Evolutionary conservation across 106 monocot species (phyloP).

Genomic region (Dioscorea zingiberensis): DNA sequence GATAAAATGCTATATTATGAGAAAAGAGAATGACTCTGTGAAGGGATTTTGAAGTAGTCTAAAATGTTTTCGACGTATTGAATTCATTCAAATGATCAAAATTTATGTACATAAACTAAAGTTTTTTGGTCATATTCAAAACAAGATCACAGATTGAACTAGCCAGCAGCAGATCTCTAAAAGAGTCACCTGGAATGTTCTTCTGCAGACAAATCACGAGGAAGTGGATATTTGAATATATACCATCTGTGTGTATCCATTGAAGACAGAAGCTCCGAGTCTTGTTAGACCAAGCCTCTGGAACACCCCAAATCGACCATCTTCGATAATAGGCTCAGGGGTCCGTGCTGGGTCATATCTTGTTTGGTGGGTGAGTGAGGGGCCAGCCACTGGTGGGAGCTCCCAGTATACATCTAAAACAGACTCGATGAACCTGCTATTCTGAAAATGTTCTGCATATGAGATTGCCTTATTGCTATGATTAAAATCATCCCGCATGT

Average conservation of each 20-base stretch:
- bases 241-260: slow-evolving; percentile 87
- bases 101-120: too few relatives aligned
- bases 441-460: slow-evolving; percentile 70
- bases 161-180: too few relatives aligned
- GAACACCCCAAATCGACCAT: slow-evolving; percentile 48
- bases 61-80: too few relatives aligned
- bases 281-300: slow-evolving; percentile 36
- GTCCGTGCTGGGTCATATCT: slow-evolving; percentile 74
- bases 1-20: too few relatives aligned
- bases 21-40: too few relatives aligned
- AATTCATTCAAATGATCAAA: too few relatives aligned
- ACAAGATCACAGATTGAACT: too few relatives aligned
- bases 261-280: slow-evolving; percentile 46
- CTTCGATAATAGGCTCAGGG: slow-evolving; percentile 53
- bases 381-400: slow-evolving; percentile 59
- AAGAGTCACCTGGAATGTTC: background rate
- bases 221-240: slow-evolving; percentile 48
- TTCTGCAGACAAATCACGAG: background rate
- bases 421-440: slow-evolving; percentile 72
- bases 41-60: too few relatives aligned
- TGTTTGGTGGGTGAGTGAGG: slow-evolving; percentile 69
- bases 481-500: slow-evolving; percentile 63
- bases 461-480: slow-evolving; percentile 54
- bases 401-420: slow-evolving; percentile 71
- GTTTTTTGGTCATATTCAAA: too few relatives aligned